These are phyloP conservation scores for Pharus latifolius DNA, from an alignment of 176 grass and related monocot species.

Conservation along the genomic window DNA sequence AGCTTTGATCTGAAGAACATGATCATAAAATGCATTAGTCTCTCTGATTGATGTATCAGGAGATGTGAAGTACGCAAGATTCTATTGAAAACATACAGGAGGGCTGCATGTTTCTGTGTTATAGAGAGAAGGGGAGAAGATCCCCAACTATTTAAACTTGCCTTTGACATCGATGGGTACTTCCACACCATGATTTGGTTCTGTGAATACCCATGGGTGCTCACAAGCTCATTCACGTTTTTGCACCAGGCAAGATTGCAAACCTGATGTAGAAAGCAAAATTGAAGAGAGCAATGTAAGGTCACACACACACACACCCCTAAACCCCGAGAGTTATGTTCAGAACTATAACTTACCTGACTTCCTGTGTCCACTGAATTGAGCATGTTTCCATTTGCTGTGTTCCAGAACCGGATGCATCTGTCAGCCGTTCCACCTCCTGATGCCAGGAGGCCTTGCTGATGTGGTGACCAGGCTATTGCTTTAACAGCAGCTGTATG, in stretches of 20 bases:
- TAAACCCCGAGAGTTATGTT: background rate
- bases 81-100: too few relatives aligned
- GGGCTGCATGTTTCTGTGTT: too few relatives aligned
- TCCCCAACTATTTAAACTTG: background rate
- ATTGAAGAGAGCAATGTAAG: background rate
- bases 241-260: slow-evolving; percentile 98
- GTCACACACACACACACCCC: background rate
- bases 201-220: slow-evolving; percentile 95
- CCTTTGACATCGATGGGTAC: slow-evolving; percentile 92
- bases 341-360: slow-evolving; percentile 46
- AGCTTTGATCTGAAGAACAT: background rate
- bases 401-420: slow-evolving; percentile 96
- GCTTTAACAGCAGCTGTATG: slow-evolving; percentile 96
- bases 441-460: slow-evolving; percentile 82
- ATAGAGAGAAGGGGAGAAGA: too few relatives aligned
- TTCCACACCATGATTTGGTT: slow-evolving; percentile 99
- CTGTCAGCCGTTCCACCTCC: slow-evolving; percentile 93
- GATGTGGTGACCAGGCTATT: slow-evolving; percentile 94
- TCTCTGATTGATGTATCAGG: background rate
- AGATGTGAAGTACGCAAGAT: background rate
- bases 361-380: slow-evolving; percentile 94
- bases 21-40: background rate
- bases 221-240: slow-evolving; percentile 90
- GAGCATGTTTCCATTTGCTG: slow-evolving; percentile 67
- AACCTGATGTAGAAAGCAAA: slow-evolving; percentile 40